Percentiles rank a stretch among this genome's conserved stretches.
Conservation (phyloP, 2,329 filamentous ascomycete species). For the Lasiodiplodia sp. region DNA sequence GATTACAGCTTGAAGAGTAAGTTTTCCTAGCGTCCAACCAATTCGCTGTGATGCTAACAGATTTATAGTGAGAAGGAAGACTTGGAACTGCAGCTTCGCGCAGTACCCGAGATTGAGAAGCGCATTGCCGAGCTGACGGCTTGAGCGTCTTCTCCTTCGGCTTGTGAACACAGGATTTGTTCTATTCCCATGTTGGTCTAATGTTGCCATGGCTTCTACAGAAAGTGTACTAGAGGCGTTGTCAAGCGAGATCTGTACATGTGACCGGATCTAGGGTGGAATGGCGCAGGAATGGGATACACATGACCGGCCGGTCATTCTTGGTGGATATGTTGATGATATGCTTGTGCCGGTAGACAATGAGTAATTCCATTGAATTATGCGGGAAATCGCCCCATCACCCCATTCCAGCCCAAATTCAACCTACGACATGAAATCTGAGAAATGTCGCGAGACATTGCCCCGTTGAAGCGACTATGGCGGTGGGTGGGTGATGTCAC, state of each 20-base stretch:
- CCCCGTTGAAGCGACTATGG: neutral
- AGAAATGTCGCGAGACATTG: neutral
- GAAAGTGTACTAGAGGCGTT: constrained; percentile 21
- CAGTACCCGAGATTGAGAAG: constrained; percentile 87
- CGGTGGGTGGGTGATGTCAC: constrained; percentile 3
- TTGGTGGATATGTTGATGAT: neutral
- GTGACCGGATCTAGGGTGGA: neutral
- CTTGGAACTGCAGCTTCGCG: constrained; percentile 81
- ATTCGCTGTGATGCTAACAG: constrained; percentile 23
- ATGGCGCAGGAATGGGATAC: constrained; percentile 7
- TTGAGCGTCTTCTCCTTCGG: neutral
- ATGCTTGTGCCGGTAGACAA: constrained; percentile 1
- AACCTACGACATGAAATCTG: neutral
- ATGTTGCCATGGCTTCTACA: neutral
- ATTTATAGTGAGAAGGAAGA: constrained; percentile 83
- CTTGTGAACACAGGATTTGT: neutral
- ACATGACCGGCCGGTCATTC: neutral
- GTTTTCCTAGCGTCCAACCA: constrained; percentile 36
- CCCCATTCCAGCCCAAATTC: neutral
- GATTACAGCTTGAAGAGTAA: constrained; percentile 84
- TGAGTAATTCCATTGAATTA: neutral
- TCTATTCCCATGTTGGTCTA: neutral
- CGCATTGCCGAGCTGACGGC: constrained; percentile 78
- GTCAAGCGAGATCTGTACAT: neutral
- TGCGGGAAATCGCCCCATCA: neutral